phyloP scores from a whole-genome alignment of 2,329 filamentous ascomycete species.

The Macrophomina tecta region DNA sequence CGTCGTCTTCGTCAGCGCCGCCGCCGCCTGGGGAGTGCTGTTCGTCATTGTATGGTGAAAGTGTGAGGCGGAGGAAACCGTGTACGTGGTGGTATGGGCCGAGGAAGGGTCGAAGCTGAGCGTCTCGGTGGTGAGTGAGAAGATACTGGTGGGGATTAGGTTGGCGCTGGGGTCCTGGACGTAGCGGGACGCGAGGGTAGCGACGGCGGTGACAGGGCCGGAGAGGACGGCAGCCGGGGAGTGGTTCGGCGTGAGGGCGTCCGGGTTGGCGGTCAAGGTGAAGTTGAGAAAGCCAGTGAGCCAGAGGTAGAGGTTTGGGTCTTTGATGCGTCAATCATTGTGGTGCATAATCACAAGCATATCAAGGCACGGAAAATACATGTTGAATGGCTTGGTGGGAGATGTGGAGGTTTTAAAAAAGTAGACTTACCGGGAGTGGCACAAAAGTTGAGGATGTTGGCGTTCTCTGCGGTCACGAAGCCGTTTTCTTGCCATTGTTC shows the following conservation, averaged over 20 bases:
- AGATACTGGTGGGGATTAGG: neutral
- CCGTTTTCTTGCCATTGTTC: neutral
- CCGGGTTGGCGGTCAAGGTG: neutral
- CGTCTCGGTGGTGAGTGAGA: neutral
- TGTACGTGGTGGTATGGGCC: neutral
- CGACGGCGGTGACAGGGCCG: conserved; percentile 32
- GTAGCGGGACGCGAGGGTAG: conserved; percentile 26
- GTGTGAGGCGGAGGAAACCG: too few species aligned
- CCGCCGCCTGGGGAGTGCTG: neutral
- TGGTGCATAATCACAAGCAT: too few species aligned
- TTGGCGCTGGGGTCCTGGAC: conserved; percentile 1
- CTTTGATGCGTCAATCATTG: neutral
- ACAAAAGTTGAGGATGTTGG: neutral
- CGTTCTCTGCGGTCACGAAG: neutral
- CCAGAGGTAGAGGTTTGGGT: conserved; percentile 26
- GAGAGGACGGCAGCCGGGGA: neutral
- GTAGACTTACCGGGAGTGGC: neutral
- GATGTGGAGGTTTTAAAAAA: neutral
- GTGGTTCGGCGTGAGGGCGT: neutral
- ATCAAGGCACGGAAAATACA: too few species aligned
- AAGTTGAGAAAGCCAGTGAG: conserved; percentile 25
- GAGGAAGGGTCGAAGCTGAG: neutral
- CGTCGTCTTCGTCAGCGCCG: neutral
- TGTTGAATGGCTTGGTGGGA: neutral
- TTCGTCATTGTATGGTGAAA: too few species aligned